phyloP scores from a whole-genome alignment of 805 yeast genomes.

The Candida manassasensis region DNA sequence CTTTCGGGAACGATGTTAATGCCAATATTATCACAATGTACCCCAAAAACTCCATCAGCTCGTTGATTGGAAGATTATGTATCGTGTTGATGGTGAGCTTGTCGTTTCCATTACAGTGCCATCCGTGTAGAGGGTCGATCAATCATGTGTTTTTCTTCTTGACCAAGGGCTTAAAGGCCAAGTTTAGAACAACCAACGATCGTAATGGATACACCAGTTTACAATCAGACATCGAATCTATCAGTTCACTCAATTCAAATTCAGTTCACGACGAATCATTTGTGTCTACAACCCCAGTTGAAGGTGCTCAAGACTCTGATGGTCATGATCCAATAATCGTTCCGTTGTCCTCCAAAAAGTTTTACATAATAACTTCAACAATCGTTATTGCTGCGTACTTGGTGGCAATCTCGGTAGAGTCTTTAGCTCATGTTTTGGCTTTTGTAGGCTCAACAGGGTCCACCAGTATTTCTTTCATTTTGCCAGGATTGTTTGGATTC shows the following conservation, averaged over 20 bases:
- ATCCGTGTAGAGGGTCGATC: slow-evolving; percentile 71
- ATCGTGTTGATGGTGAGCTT: slow-evolving; percentile 70
- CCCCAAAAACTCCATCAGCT: slow-evolving; percentile 44
- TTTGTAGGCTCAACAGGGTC: slow-evolving; percentile 83
- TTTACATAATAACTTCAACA: slow-evolving; percentile 44
- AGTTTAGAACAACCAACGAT: slow-evolving; percentile 15
- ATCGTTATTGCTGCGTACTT: slow-evolving; percentile 47
- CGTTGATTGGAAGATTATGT: slow-evolving; percentile 54
- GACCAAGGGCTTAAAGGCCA: slow-evolving; percentile 26
- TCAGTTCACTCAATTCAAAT: slow-evolving; percentile 13
- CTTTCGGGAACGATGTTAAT: slow-evolving; percentile 60
- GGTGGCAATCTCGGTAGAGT: slow-evolving; percentile 53
- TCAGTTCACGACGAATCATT: slow-evolving; percentile 32
- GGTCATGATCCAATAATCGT: slow-evolving; percentile 46
- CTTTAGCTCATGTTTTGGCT: slow-evolving; percentile 66
- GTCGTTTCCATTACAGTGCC: slow-evolving; percentile 75
- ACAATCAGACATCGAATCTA: slow-evolving; percentile 22
- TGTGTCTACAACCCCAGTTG: slow-evolving; percentile 42
- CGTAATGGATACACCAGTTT: slow-evolving; percentile 25
- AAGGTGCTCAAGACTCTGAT: slow-evolving; percentile 43
- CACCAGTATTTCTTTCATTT: slow-evolving; percentile 68
- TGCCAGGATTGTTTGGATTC: slow-evolving; percentile 76
- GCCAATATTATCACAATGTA: slow-evolving; percentile 74
- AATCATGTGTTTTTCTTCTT: slow-evolving; percentile 60
- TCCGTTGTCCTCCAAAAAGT: slow-evolving; percentile 45